Percentiles rank a stretch among this genome's conserved stretches.
phyloP scores from a whole-genome alignment of 768 basidiomycete species.

The Leucosporidium yakuticum region DNA sequence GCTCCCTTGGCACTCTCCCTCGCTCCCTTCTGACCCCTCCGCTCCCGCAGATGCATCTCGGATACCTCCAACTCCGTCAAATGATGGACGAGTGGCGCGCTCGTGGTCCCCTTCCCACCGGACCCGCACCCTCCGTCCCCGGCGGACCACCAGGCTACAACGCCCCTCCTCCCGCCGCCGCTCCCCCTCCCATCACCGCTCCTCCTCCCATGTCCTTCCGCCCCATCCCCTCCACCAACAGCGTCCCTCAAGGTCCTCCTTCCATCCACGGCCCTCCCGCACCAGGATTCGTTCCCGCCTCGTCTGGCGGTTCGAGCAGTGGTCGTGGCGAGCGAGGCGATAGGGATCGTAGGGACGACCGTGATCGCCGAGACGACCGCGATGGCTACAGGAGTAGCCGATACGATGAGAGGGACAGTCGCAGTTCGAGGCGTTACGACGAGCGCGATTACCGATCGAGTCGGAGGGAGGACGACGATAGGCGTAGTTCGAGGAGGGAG shows the following conservation, averaged over 20 bases:
- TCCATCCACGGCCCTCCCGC: no score
- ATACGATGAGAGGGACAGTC: background rate
- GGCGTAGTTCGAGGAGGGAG: background rate
- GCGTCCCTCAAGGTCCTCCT: constrained; percentile 35
- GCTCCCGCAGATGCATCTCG: constrained; percentile 79
- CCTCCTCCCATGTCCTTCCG: constrained; percentile 38
- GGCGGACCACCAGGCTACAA: background rate
- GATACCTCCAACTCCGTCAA: constrained; percentile 95
- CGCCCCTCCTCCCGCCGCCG: no score
- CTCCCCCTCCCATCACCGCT: background rate
- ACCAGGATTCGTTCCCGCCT: no score
- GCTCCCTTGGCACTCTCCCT: constrained; percentile 26
- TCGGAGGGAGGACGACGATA: constrained; percentile 1
- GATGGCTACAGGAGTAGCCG: background rate
- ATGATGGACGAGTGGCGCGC: constrained; percentile 67
- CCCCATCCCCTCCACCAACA: constrained; percentile 41
- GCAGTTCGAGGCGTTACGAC: constrained; percentile 20
- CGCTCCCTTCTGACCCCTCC: background rate
- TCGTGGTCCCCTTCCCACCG: constrained; percentile 30
- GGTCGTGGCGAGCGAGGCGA: constrained; percentile 1
- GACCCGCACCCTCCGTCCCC: constrained; percentile 19
- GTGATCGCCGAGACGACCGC: background rate
- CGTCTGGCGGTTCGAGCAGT: background rate
- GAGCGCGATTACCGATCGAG: constrained; percentile 1
- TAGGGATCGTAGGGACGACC: background rate